Evolutionary conservation across 805 yeast species (phyloP), one percentile per base, ranked within the genome.

Genomic region (Candida insectorum): DNA sequence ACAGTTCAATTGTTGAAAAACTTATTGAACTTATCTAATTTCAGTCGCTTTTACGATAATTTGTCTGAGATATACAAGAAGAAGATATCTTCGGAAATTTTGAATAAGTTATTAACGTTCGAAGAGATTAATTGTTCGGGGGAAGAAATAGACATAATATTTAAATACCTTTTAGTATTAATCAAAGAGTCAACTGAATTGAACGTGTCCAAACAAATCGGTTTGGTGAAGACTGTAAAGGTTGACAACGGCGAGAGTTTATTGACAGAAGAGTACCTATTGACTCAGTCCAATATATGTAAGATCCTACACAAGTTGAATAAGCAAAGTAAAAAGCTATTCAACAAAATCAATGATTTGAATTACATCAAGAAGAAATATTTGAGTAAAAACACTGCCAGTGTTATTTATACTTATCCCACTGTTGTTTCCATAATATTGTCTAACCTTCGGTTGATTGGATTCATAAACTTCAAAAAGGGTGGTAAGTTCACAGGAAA

Each of bases 331-430:
- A 16, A 18, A 8, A 73, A 77, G 48, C 65, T 77, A 18, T 52
- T 53, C 41, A 53, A 53, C 28, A 58, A 46, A 33, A 47, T 65
- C 22, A 46, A 58, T 13, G 52, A 56, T 28, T 55, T 65, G 41
- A 49, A 60, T 42, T 57, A 62, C 34, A 49, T 64, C 23, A 48
- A 63, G 30, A 65, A 60, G 39, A 69, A 66, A 37, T 70, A 71
- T 26, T 64, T 85, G 33, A 57, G 68, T 32, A 70, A 71, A 22
- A 81, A 81, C n/a, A 69, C 70, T 2, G 62, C 57, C 21, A 77
- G 79, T 43, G 71, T 79, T 26, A 71, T 71, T 40, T 77, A 70
- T 51, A 81, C 93, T 0, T 85, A 80, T 52, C 95, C 96, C 4
- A 74, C 96, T 1, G 59, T 91, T 26, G 74, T 88, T 17, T 70